Conservation (phyloP, 345 rosid species). For the Arabis alpina region DNA sequence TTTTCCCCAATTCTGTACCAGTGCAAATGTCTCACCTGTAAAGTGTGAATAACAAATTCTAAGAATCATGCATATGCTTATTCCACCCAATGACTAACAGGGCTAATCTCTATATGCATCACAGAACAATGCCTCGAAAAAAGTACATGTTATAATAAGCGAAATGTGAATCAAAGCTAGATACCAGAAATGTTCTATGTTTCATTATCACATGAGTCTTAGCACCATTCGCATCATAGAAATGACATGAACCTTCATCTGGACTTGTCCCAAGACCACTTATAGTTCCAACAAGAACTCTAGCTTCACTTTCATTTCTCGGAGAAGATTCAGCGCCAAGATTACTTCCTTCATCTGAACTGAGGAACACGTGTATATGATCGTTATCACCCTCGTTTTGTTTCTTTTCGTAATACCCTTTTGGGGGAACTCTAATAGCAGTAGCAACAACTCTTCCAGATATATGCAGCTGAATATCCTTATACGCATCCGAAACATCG, state of each 20-base stretch:
- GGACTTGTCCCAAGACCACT: constrained; percentile 72
- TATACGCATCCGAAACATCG: constrained; percentile 69
- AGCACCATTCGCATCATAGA: constrained; percentile 66
- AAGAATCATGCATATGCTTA: not conserved
- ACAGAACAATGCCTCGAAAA: not conserved
- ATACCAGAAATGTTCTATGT: constrained; percentile 89
- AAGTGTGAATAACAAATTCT: constrained; percentile 8
- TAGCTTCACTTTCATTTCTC: constrained; percentile 43
- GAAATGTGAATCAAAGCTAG: constrained; percentile 19
- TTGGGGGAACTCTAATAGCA: constrained; percentile 75
- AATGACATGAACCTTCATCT: constrained; percentile 85
- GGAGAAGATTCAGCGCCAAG: constrained; percentile 34
- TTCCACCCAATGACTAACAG: constrained; percentile 2
- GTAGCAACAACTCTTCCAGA: constrained; percentile 78
- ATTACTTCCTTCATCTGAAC: constrained; percentile 44
- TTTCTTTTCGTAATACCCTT: constrained; percentile 44
- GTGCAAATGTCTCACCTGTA: constrained; percentile 94
- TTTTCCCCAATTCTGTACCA: constrained; percentile 77
- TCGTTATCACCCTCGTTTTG: constrained; percentile 58
- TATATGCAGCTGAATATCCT: constrained; percentile 78
- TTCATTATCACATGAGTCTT: constrained; percentile 90
- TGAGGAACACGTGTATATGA: constrained; percentile 75
- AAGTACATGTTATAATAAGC: constrained; percentile 18
- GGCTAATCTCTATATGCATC: constrained; percentile 26
- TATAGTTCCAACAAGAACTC: constrained; percentile 69